Evolutionary conservation across 1,284 basidiomycete species (phyloP).

Genomic region (Amanita bisporigera): DNA sequence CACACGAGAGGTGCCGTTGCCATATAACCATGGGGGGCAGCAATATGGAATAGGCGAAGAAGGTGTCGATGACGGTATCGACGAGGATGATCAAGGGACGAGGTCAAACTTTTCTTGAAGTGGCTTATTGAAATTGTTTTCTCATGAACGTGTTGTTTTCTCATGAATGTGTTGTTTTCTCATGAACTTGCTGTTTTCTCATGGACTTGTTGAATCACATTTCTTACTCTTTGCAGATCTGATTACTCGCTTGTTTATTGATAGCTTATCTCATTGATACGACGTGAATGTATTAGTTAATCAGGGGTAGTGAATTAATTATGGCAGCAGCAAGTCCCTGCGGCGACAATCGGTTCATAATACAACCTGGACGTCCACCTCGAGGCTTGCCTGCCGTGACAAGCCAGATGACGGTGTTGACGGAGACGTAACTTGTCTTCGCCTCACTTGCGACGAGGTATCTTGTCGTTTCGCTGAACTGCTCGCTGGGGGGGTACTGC

Average conservation of each 20-base stretch:
- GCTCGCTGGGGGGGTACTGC: conserved; percentile 4
- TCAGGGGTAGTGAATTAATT: not conserved
- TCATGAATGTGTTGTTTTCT: not conserved
- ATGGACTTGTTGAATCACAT: no score
- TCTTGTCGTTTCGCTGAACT: not conserved
- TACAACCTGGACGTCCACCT: not conserved
- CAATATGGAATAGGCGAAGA: conserved; percentile 41
- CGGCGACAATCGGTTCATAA: not conserved
- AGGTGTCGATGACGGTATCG: not conserved
- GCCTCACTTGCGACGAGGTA: not conserved
- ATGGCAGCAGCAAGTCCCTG: not conserved
- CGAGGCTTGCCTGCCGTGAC: not conserved
- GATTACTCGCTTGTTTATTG: no score
- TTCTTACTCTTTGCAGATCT: no score
- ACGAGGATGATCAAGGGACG: not conserved
- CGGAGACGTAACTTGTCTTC: not conserved
- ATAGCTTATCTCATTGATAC: no score
- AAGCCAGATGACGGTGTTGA: conserved; percentile 4
- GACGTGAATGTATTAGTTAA: not conserved
- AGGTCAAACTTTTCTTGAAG: not conserved
- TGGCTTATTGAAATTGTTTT: not conserved
- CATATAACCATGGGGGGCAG: conserved; percentile 64
- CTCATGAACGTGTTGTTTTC: not conserved
- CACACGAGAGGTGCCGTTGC: conserved; percentile 77
- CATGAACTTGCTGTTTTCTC: no score